Conservation (phyloP, 805 yeast genomes). For the Yarrowia alimentaria region DNA sequence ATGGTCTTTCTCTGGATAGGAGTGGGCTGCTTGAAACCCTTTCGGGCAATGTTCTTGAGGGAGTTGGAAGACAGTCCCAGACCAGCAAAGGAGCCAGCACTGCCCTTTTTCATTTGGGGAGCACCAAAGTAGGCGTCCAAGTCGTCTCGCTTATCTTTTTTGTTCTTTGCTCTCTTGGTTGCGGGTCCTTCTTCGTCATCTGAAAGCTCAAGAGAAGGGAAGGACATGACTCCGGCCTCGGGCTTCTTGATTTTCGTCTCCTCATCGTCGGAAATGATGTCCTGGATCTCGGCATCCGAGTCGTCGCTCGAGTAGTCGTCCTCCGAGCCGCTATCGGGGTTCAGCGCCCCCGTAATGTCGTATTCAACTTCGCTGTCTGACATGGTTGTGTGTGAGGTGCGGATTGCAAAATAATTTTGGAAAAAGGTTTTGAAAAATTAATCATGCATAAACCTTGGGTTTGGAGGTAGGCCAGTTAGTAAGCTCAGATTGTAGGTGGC, state of each 20-base stretch:
- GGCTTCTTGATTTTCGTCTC: conserved; percentile 38
- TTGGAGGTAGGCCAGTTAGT: not conserved
- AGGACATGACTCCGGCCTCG: conserved; percentile 28
- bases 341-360: conserved; percentile 35
- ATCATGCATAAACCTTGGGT: not conserved
- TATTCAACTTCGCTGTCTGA: conserved; percentile 36
- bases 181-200: conserved; percentile 42
- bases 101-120: conserved; percentile 36
- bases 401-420: conserved; percentile 3
- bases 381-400: conserved; percentile 18
- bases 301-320: conserved; percentile 30
- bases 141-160: no score
- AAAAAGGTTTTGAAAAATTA: conserved; percentile 10
- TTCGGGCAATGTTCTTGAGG: conserved; percentile 66
- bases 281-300: conserved; percentile 38
- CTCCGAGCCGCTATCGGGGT: conserved; percentile 29
- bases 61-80: conserved; percentile 80
- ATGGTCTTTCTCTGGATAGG: conserved; percentile 97
- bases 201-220: conserved; percentile 47
- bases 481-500: not conserved
- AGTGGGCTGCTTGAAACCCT: conserved; percentile 93
- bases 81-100: conserved; percentile 75
- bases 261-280: conserved; percentile 47
- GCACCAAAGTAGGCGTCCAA: conserved; percentile 31
- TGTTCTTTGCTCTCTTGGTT: conserved; percentile 28